phyloP scores from a whole-genome alignment of 106 monocot species.

The Apostasia shenzhenica region DNA sequence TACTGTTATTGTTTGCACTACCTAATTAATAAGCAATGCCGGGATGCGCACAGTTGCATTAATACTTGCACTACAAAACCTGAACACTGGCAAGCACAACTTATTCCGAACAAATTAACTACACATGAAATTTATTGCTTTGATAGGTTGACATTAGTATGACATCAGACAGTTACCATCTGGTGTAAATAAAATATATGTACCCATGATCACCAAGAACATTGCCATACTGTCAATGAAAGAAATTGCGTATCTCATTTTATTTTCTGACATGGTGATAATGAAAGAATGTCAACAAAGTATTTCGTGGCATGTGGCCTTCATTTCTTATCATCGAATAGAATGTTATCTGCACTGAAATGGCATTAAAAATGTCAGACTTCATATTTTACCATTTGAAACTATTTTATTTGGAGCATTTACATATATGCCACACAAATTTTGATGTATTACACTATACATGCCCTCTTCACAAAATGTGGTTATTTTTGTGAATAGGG shows the following conservation, averaged over 20 bases:
- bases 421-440: too few relatives aligned
- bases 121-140: too few relatives aligned
- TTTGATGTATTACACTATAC: not conserved
- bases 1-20: too few relatives aligned
- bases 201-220: too few relatives aligned
- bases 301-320: not conserved
- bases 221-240: not conserved
- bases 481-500: not conserved
- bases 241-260: not conserved
- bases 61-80: too few relatives aligned
- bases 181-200: too few relatives aligned
- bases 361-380: not conserved
- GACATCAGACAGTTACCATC: too few relatives aligned
- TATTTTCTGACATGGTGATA: not conserved
- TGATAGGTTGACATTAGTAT: too few relatives aligned
- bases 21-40: too few relatives aligned
- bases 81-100: too few relatives aligned
- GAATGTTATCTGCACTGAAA: constrained; percentile 1
- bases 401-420: not conserved
- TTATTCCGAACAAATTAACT: too few relatives aligned
- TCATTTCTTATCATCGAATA: not conserved
- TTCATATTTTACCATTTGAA: not conserved
- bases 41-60: too few relatives aligned
- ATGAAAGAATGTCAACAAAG: not conserved
- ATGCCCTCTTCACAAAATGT: not conserved